Conservation (phyloP, 2,329 filamentous ascomycete genomes). For the Paracoccidioides lutzii region DNA sequence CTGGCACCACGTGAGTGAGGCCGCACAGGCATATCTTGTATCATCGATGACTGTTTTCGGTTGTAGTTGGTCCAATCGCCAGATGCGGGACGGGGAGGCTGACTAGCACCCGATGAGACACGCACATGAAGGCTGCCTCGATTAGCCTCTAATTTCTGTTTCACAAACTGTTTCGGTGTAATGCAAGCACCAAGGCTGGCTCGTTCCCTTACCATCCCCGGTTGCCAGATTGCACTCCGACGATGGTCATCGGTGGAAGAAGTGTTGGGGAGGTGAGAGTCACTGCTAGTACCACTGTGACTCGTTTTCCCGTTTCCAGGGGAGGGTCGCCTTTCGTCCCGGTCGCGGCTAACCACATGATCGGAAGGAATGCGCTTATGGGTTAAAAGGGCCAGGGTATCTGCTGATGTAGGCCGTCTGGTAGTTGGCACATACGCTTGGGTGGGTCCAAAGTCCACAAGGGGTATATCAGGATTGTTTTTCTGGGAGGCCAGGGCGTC, state of each 20-base stretch:
- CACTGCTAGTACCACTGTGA: constrained; percentile 14
- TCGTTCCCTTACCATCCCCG: constrained; percentile 41
- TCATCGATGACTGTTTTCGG: constrained; percentile 22
- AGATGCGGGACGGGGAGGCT: constrained; percentile 22
- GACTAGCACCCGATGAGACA: constrained; percentile 41
- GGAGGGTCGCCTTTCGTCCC: constrained; percentile 9
- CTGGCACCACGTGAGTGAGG: constrained; percentile 49
- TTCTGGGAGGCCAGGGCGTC: constrained; percentile 15
- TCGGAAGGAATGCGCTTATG: constrained; percentile 24
- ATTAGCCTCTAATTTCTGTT: constrained; percentile 53
- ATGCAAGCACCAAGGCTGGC: constrained; percentile 43
- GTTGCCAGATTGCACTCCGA: constrained; percentile 67
- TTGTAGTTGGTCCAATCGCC: constrained; percentile 28
- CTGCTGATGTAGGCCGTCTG: constrained; percentile 43
- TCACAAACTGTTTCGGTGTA: constrained; percentile 71
- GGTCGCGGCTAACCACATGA: constrained; percentile 18
- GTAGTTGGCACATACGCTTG: constrained; percentile 50
- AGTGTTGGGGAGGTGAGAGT: constrained; percentile 23
- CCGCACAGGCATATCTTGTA: constrained; percentile 37
- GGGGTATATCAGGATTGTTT: constrained; percentile 48
- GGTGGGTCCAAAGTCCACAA: constrained; percentile 77
- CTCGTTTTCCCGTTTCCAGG: constrained; percentile 7
- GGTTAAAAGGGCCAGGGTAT: constrained; percentile 33
- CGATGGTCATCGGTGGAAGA: constrained; percentile 40
- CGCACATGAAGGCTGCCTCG: constrained; percentile 48